These are phyloP conservation scores for Cyberlindnera xishuangbannaensis DNA, from an alignment of 805 yeast genomes.

Conservation along the genomic window DNA sequence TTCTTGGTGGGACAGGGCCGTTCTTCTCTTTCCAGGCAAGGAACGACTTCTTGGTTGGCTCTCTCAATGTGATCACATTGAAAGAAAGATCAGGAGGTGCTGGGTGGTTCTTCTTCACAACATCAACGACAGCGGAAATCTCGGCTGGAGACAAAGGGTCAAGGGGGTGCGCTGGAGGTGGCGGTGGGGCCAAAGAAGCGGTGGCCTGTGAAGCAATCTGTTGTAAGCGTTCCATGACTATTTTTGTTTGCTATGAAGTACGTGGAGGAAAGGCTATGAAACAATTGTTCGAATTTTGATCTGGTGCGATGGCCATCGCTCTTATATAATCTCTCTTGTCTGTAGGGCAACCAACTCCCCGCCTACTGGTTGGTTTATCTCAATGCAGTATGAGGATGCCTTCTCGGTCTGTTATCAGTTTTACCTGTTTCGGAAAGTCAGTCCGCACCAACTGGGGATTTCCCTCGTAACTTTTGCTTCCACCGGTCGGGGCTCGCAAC, in stretches of 20 bases:
- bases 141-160: constrained; percentile 67
- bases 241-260: not conserved
- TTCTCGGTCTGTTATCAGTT: not conserved
- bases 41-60: constrained; percentile 61
- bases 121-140: constrained; percentile 49
- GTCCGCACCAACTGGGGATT: not conserved
- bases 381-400: not conserved
- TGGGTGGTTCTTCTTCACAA: constrained; percentile 43
- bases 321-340: not conserved
- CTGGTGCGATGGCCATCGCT: not conserved
- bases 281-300: not conserved
- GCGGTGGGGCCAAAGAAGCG: constrained; percentile 47
- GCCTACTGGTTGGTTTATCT: constrained; percentile 2
- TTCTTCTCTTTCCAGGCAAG: constrained; percentile 58
- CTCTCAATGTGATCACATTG: constrained; percentile 66
- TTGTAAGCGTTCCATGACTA: constrained; percentile 54
- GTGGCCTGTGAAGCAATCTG: constrained; percentile 60
- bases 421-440: constrained; percentile 1
- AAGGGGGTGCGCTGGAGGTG: constrained; percentile 57
- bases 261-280: too few species aligned
- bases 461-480: too few species aligned
- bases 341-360: not conserved
- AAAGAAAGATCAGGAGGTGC: constrained; percentile 41
- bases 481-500: too few species aligned
- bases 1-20: constrained; percentile 61